Percentiles rank a stretch among this genome's conserved stretches.
Conservation (phyloP, 345 rosid species). For the Dipteronia sinensis region DNA sequence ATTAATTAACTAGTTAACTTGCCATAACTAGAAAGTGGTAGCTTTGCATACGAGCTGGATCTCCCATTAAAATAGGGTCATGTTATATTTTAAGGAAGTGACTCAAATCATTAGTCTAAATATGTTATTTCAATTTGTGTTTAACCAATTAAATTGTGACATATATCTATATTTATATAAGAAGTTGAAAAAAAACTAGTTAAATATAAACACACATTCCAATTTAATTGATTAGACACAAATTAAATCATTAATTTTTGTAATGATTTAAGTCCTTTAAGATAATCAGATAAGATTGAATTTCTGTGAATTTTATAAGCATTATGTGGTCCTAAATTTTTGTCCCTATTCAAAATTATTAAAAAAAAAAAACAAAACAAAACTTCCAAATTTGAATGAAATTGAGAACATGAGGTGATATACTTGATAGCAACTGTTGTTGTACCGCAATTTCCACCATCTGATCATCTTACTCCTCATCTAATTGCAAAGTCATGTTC, state of each 20-base stretch:
- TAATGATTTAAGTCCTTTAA: too few relatives aligned
- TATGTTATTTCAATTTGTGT: too few relatives aligned
- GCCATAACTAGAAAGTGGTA: constrained; percentile 9
- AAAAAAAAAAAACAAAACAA: too few relatives aligned
- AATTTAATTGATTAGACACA: too few relatives aligned
- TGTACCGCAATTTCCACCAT: neutral
- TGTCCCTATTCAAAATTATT: too few relatives aligned
- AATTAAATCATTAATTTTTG: too few relatives aligned
- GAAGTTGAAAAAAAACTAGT: too few relatives aligned
- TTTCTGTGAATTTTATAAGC: neutral
- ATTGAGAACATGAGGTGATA: neutral
- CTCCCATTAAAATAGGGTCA: neutral
- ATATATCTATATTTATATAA: too few relatives aligned
- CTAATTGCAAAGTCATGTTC: neutral
- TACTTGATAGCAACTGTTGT: neutral
- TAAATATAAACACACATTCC: too few relatives aligned
- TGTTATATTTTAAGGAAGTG: too few relatives aligned
- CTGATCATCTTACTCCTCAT: neutral
- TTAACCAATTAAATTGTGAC: too few relatives aligned
- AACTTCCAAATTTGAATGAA: neutral
- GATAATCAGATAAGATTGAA: neutral
- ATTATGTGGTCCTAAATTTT: neutral
- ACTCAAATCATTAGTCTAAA: too few relatives aligned
- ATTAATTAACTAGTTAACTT: neutral
- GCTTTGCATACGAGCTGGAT: constrained; percentile 10